Conservation (phyloP, 2,329 filamentous ascomycete species). For the Penicillium sp. region DNA sequence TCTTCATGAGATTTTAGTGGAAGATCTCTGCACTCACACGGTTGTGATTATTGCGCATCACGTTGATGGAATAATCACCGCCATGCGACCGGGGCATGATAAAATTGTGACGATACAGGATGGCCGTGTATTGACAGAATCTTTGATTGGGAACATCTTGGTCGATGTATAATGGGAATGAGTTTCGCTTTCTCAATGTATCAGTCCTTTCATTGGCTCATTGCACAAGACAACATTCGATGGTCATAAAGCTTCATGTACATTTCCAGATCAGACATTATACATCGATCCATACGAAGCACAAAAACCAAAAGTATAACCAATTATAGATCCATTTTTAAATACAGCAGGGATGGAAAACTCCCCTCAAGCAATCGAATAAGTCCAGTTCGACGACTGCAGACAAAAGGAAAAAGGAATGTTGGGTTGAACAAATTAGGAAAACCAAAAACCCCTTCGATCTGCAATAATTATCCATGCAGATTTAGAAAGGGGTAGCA, state of each 20-base stretch:
- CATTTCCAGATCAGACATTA: too few relatives aligned
- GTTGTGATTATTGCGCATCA: not conserved
- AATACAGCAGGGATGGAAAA: slow-evolving; percentile 16
- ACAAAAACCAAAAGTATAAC: not conserved
- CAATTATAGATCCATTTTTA: slow-evolving; percentile 19
- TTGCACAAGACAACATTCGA: too few relatives aligned
- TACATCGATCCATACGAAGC: too few relatives aligned
- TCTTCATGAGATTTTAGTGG: not conserved
- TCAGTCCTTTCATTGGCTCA: too few relatives aligned
- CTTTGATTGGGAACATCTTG: not conserved
- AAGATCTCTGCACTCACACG: not conserved
- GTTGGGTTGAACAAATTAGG: slow-evolving; percentile 14
- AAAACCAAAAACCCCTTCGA: slow-evolving; percentile 9
- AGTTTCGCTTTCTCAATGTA: too few relatives aligned
- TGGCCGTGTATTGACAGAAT: not conserved
- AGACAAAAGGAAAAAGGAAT: slow-evolving; percentile 28
- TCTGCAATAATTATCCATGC: slow-evolving; percentile 11
- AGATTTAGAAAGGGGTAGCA: not conserved
- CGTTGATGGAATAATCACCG: not conserved
- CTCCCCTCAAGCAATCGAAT: slow-evolving; percentile 11
- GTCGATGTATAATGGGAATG: too few relatives aligned
- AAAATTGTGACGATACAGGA: not conserved
- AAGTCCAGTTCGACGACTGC: slow-evolving; percentile 25
- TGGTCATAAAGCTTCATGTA: too few relatives aligned
- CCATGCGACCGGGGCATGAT: not conserved